Base-by-base conservation (phyloP, 2,329 filamentous ascomycete species). In the Capronia americana region DNA sequence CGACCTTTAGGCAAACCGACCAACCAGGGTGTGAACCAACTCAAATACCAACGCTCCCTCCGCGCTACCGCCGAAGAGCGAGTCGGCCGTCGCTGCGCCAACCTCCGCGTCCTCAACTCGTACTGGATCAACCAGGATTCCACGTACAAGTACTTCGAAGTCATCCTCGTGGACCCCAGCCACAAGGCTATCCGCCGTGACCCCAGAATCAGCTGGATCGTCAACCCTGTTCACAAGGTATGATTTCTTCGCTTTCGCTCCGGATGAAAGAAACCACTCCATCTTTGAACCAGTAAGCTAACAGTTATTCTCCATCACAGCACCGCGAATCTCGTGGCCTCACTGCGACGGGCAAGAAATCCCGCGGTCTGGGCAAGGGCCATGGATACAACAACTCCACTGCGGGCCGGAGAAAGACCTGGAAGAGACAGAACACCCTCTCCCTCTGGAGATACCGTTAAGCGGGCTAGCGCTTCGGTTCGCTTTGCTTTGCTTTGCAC, bases 91-190 rank as follows among this genome's bases (percentile, higher is more conserved):
- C 93, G 94, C 83, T 97, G 93, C 87, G 93, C 93, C 85, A 99
- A 99, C 87, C 86, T 99, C 83, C 93, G 95, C 81, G 95, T 99
- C 80, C 91, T 99, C 80, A 99, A 99, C 92, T 98, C 94, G 73
- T 99, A 99, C 93, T 99, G 96, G 96, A 92, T 99, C 88, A 99
- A 99, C 92, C 93, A 98, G 89, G 95, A 99, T 88, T 97, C 93
- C 70, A 99, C 95, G 85, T 99, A 98, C 92, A 99, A 99, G 89
- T 99, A 99, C 92, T 99, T 89, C 88, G 95, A 99, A 87, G 90
- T 98, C 84, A 98, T 99, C 87, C 92, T 97, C 80, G 94, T 99
- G 81, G 95, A 99, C 87, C 95, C 95, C 82, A 92, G 96, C 87
- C 95, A 99, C 92, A 98, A 98, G 90, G 95, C 95, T 80, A 99